Percentiles rank a stretch among this genome's conserved stretches.
These are phyloP conservation scores for Prototheca wickerhamii DNA, from an alignment of 163 green algal genomes.

Conservation along the genomic window DNA sequence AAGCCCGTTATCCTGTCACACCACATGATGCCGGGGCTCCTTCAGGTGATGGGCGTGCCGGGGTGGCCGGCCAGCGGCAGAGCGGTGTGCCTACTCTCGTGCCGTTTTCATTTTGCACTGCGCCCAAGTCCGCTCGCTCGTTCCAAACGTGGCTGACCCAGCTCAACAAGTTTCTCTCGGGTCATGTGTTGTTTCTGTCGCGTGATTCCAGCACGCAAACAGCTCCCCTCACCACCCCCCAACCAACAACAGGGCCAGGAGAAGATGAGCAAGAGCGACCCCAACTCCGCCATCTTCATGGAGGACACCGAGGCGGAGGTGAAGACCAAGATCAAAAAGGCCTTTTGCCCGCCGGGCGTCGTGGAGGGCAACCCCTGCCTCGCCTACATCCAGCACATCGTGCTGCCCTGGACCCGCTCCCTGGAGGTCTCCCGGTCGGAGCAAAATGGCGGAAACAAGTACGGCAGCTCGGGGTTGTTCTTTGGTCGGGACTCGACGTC, in stretches of 20 bases:
- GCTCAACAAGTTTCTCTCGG: too few species aligned
- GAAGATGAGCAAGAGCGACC: constrained; percentile 98
- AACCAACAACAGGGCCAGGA: constrained; percentile 81
- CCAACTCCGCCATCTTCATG: constrained; percentile 98
- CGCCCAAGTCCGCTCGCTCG: too few species aligned
- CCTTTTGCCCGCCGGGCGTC: constrained; percentile 78
- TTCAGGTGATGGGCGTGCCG: too few species aligned
- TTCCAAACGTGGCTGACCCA: too few species aligned
- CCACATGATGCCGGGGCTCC: constrained; percentile 75
- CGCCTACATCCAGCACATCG: constrained; percentile 84
- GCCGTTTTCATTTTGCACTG: not conserved
- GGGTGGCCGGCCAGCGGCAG: not conserved
- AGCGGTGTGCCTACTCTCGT: not conserved
- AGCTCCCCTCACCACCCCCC: not conserved
- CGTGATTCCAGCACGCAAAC: too few species aligned
- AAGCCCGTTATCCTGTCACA: constrained; percentile 97
- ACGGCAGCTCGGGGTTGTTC: not conserved
- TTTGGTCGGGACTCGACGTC: not conserved
- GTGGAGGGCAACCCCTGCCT: constrained; percentile 89
- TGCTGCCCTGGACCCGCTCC: constrained; percentile 80
- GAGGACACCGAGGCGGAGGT: constrained; percentile 92
- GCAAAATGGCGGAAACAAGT: constrained; percentile 74
- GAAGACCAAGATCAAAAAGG: constrained; percentile 97
- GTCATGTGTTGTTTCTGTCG: too few species aligned
- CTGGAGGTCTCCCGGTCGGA: constrained; percentile 69